Evolutionary conservation across 257 asterid species (phyloP).

Genomic region (Leptodermis oblonga): DNA sequence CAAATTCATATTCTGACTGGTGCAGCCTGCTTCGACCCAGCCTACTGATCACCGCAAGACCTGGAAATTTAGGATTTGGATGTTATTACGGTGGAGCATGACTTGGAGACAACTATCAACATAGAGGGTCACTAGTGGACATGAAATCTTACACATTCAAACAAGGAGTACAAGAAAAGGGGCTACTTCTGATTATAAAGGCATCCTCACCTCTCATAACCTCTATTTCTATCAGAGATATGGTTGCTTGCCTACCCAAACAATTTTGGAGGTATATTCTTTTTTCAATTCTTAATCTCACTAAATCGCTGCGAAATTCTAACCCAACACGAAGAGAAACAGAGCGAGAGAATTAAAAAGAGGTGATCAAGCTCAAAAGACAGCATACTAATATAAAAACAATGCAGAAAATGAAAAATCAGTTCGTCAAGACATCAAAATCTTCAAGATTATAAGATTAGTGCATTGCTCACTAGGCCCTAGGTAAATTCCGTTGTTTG

Average conservation of each 20-base stretch:
- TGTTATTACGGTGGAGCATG: not conserved
- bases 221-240: not conserved
- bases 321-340: not conserved
- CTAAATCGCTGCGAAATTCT: not conserved
- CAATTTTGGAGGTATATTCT: not conserved
- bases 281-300: not conserved
- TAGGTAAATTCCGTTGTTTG: not conserved
- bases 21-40: slow-evolving; percentile 48
- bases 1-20: slow-evolving; percentile 31
- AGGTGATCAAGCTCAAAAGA: not conserved
- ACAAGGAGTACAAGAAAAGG: not conserved
- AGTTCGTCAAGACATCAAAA: not conserved
- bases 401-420: not conserved
- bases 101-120: not conserved
- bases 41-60: slow-evolving; percentile 71
- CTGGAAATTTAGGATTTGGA: slow-evolving; percentile 27
- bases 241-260: not conserved
- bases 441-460: not conserved
- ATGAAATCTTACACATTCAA: not conserved
- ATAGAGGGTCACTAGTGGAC: not conserved
- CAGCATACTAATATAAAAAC: not conserved
- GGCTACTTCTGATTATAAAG: no score
- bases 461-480: no score
- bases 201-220: not conserved
- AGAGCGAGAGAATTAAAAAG: no score